Base-by-base conservation (phyloP, 2,329 filamentous ascomycete species). In the Clonostachys solani region DNA sequence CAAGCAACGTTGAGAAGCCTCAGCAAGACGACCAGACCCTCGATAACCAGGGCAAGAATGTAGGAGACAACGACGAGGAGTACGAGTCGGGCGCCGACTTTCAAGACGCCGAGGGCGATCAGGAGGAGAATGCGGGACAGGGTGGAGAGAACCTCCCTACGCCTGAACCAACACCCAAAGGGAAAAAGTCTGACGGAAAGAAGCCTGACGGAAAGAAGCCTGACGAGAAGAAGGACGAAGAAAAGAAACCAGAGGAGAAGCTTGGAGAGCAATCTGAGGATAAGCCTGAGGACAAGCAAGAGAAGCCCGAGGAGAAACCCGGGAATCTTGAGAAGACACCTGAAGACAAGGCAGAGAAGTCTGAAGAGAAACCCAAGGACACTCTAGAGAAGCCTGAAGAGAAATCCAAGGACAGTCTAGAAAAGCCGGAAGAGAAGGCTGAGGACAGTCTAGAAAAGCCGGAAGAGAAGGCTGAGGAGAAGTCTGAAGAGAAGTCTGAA, bases 41-140 rank as follows among this genome's bases (percentile, higher is more conserved):
- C 35, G 47, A 51, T 41, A 47, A 6, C 34, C 47, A 19, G 40
- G 50, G 19, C 42, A 8, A 34, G 43, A 17, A 38, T 10, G 35
- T 38, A 8, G 46, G 43, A 9, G 17, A 43, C 6, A 42, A 51
- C n/a, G 34, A 38, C 12, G 47, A 49, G 5, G 46, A 47, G 6
- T 45, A 17, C 40, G 45, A 53, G 33, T 48, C 49, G n/a, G 47
- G 47, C 12, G 45, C 23, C 19, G 40, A 51, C 16, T 49, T 50
- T 33, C 36, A 49, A 40, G 49, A 51, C 42, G 38, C 47, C 37
- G 34, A 47, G 15, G 44, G 38, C 15, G 43, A 46, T 4, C 41
- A 46, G 12, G 44, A 48, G 12, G 43, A 44, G 7, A 42, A 49
- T 6, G 40, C 42, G 7, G 47, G 42, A 8, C 36, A 51, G 12